Evolutionary conservation across 2,329 filamentous ascomycete species (phyloP), one percentile per base, ranked within the genome.

Genomic region (Nakataea oryzae): DNA sequence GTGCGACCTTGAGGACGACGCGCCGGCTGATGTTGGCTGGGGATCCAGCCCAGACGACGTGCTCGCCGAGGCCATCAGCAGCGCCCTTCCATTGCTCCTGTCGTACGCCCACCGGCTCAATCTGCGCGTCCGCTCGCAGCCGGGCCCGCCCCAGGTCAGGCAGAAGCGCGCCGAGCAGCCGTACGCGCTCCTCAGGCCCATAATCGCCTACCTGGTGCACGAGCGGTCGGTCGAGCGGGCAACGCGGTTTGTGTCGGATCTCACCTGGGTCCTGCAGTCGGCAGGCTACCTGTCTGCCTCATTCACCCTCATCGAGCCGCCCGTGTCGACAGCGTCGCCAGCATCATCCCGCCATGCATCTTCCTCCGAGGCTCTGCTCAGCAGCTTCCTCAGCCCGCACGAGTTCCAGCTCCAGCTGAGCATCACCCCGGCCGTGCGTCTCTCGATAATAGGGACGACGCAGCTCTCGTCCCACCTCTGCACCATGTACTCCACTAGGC

Each of bases 21-120:
- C 56, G 5, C 57, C 47, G 7, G 24, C 50, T n/a, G 50, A 54
- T 14, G n/a, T 27, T 27, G 27, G 26, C 56, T 58, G 56, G 56
- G 56, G 55, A 55, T 29, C 71, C 41, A 63, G 66, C 34, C 69
- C 71, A 54, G 76, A 82, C 58, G 75, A 81, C 67, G 65, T 70
- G 50, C 71, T 89, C 28, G 89, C 91, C 2, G 82, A 92, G 69
- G 79, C 81, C 8, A 78, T 91, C 30, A 82, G 84, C 2, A 78
- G 89, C 59, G 81, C 85, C 0, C 80, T 96, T 3, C 86, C 91
- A 54, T 81, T 97, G 27, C 80, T 97, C 2, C 84, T 97, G 9
- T 84, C 83, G 59, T 87, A 93, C 66, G 86, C 90, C 2, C 93
- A 97, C 72, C 85, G 70, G 12, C 84, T 89, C 70, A 92, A 88